phyloP scores from a whole-genome alignment of 2,329 filamentous ascomycete species.

The Aspergillus sp. region DNA sequence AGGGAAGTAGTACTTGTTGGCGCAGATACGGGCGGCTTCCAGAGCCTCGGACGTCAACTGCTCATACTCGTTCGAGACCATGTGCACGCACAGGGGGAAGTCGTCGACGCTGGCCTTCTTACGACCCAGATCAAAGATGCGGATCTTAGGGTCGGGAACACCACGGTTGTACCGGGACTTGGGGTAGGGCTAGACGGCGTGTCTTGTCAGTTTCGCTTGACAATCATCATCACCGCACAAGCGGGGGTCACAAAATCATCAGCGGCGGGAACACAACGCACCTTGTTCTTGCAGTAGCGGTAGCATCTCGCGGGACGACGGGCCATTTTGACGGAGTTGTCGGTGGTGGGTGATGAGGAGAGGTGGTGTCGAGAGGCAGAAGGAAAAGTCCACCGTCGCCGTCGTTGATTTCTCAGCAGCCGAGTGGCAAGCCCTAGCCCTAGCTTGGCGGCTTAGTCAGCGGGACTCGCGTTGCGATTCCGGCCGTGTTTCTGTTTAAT shows the following conservation, averaged over 20 bases:
- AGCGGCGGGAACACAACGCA: slow-evolving; percentile 41
- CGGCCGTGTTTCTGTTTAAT: too few relatives aligned
- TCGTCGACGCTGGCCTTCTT: slow-evolving; percentile 99
- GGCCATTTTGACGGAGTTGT: slow-evolving; percentile 72
- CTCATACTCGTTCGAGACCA: slow-evolving; percentile 99
- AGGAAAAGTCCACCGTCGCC: slow-evolving; percentile 20
- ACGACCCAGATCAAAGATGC: slow-evolving; percentile 97
- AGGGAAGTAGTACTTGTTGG: slow-evolving; percentile 71
- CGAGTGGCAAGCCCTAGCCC: slow-evolving; percentile 37
- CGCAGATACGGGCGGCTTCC: slow-evolving; percentile 99
- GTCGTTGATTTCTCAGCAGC: slow-evolving; percentile 36
- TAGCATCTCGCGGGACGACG: slow-evolving; percentile 99
- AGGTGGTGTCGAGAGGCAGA: slow-evolving; percentile 27
- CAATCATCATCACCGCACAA: slow-evolving; percentile 7
- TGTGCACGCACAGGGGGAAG: slow-evolving; percentile 97
- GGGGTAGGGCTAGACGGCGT: slow-evolving; percentile 66
- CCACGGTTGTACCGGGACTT: slow-evolving; percentile 99
- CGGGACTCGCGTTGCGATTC: too few relatives aligned
- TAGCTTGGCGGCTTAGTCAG: slow-evolving; percentile 21
- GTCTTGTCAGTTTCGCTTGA: slow-evolving; percentile 13
- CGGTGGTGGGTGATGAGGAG: slow-evolving; percentile 36
- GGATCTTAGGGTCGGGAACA: slow-evolving; percentile 74
- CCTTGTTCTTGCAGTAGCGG: slow-evolving; percentile 99
- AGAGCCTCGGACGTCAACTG: slow-evolving; percentile 99
- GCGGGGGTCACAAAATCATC: slow-evolving; percentile 10